Conservation (phyloP, 257 asterid genomes). For the Thymus mandschuricus region DNA sequence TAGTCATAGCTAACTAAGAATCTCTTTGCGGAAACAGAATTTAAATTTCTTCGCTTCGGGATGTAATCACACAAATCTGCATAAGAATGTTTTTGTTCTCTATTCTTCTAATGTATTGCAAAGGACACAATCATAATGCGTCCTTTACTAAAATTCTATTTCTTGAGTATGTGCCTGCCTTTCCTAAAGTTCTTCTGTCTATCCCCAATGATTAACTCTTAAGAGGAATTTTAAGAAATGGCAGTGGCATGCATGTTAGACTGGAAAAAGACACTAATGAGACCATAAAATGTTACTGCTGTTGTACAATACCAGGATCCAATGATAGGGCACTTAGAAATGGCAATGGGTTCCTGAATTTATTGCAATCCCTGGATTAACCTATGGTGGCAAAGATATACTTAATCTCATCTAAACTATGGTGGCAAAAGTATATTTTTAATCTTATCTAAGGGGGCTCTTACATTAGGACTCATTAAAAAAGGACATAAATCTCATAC, state of each 20-base stretch:
- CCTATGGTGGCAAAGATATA: constrained; percentile 8
- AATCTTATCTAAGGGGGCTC: neutral
- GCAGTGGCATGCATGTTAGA: neutral
- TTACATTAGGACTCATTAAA: constrained; percentile 4
- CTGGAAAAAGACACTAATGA: neutral
- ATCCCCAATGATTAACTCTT: neutral
- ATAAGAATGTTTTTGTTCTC: neutral
- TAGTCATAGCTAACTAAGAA: neutral
- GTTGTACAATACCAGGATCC: neutral
- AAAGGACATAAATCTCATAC: neutral
- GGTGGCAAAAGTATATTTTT: too few species aligned
- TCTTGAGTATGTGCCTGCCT: neutral
- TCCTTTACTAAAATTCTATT: neutral
- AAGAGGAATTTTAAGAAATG: neutral
- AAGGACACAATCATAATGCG: neutral
- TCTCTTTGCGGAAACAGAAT: neutral
- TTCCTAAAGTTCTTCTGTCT: constrained; percentile 8
- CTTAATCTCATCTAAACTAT: neutral
- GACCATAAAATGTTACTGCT: neutral
- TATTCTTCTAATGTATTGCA: constrained; percentile 7
- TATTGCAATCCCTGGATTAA: neutral
- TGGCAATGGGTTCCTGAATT: neutral
- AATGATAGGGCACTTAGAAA: neutral
- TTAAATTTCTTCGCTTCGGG: neutral
- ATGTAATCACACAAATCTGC: neutral